A percentile compares a stretch with the other conserved stretches of the same genome.
These are phyloP conservation scores for Apiospora marii DNA, from an alignment of 2,329 filamentous ascomycete species.

Conservation along the genomic window DNA sequence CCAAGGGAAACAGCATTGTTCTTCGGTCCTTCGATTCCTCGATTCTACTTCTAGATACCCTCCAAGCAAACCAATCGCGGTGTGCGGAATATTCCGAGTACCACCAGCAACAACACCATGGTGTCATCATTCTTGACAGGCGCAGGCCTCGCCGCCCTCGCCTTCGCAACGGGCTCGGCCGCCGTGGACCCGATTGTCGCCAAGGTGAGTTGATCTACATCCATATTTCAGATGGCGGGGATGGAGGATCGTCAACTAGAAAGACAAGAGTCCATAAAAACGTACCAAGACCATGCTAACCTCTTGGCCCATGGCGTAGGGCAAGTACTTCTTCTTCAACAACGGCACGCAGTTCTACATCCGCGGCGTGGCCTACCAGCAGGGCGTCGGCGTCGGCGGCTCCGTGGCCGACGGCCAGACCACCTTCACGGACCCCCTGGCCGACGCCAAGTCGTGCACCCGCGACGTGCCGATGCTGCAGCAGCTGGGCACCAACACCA, in stretches of 20 bases:
- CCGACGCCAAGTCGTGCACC: conserved; percentile 65
- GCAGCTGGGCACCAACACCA: conserved; percentile 72
- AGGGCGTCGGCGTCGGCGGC: conserved; percentile 58
- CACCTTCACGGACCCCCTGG: conserved; percentile 71
- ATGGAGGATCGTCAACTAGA: background rate
- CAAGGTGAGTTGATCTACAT: conserved; percentile 25
- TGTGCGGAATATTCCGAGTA: background rate
- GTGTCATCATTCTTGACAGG: conserved; percentile 3
- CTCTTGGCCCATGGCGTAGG: conserved; percentile 12
- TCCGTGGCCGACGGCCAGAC: conserved; percentile 41
- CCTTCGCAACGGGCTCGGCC: conserved; percentile 10
- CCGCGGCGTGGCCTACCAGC: conserved; percentile 77
- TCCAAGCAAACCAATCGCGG: background rate
- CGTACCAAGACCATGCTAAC: background rate
- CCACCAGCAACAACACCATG: background rate
- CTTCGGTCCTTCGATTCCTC: background rate
- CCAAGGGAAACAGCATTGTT: background rate
- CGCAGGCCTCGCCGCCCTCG: conserved; percentile 19
- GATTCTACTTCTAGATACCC: background rate
- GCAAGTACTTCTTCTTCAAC: conserved; percentile 69
- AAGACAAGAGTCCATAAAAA: background rate
- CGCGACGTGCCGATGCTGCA: conserved; percentile 73
- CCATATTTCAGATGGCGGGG: background rate
- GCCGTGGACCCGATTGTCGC: conserved; percentile 32
- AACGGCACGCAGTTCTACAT: conserved; percentile 60